Base-by-base conservation (phyloP, 345 rosid genomes). In the Combretum micranthum region DNA sequence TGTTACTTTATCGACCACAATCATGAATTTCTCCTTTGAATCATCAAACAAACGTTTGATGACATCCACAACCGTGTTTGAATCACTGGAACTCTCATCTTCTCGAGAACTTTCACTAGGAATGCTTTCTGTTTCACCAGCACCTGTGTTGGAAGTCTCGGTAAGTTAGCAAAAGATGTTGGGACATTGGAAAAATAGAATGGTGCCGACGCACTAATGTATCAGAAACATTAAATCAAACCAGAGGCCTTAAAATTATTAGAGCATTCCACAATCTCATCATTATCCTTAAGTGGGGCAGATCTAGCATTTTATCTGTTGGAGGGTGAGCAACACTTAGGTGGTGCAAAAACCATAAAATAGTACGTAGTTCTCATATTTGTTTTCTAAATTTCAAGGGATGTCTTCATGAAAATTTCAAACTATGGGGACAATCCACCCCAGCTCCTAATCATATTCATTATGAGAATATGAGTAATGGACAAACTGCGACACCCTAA, bases 41-140 rank as follows among this genome's bases (percentile, higher is more conserved):
- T 69, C 74, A 68, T 68, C 60, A 69, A 84, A 74, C 63, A 88
- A 63, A 80, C 79, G 74, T 75, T 60, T 75, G 15, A 84, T 55
- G 51, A 72, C 54, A 60, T 66, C 42, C 53, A 71, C 43, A n/a
- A 80, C 72, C 18, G 76, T 60, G 51, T 60, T 65, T 47, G 83
- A 50, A 4, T 80, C 72, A 20, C 59, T 60, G 11, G 66, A 62
- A 54, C 63, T 65, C 39, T 70, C 81, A 32, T 67, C 82, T 32
- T 32, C 39, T 32, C 9, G 39, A 18, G 83, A 72, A 51, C 60
- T 70, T 62, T 59, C 75, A 42, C 32, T 74, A 8, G 69, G 56
- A 59, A 47, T 62, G 78, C 42, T 59, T 20, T 20, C 65, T 32
- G 17, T 50, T 44, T 66, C 80, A 42, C 66, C 81, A 77, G 77